A percentile compares a stretch with the other conserved stretches of the same genome.
phyloP scores from a whole-genome alignment of 352 stramenopile species.

The Blastocystis sp. region DNA sequence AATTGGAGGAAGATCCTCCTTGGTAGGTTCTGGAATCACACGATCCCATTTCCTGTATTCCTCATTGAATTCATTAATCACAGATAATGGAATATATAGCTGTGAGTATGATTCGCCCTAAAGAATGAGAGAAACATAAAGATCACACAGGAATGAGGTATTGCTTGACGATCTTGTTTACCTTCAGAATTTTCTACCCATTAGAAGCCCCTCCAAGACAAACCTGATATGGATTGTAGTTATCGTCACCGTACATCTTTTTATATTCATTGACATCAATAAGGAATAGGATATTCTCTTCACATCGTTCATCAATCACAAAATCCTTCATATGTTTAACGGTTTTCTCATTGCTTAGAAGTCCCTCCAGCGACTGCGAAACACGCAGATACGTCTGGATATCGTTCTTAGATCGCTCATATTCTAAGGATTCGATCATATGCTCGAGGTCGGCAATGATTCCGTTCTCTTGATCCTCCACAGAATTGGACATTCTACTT shows the following conservation, averaged over 20 bases:
- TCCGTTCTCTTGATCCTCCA: constrained; percentile 6
- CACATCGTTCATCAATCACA: constrained; percentile 27
- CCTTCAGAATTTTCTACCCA: constrained; percentile 20
- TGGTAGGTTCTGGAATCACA: not conserved
- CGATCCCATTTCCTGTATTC: not conserved
- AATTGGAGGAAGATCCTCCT: constrained; percentile 13
- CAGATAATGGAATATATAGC: constrained; percentile 25
- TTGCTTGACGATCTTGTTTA: constrained; percentile 39
- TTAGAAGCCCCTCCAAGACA: not conserved
- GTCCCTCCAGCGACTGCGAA: constrained; percentile 19
- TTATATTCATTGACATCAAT: constrained; percentile 31
- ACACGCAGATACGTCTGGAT: constrained; percentile 6
- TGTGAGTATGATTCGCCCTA: constrained; percentile 30
- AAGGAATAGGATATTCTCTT: constrained; percentile 43
- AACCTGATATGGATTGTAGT: constrained; percentile 5
- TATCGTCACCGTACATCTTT: constrained; percentile 38
- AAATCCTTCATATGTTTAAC: constrained; percentile 44
- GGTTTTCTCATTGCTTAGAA: constrained; percentile 26
- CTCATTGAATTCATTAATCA: constrained; percentile 11
- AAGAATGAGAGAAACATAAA: not conserved
- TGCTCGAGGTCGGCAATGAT: not conserved
- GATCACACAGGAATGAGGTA: not conserved
- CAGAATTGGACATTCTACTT: not conserved
- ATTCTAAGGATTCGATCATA: not conserved
- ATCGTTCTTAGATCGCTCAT: not conserved